Evolutionary conservation across 805 yeast species (phyloP), one percentile per base, ranked within the genome.

Genomic region (Debaryomyces tyrocola): DNA sequence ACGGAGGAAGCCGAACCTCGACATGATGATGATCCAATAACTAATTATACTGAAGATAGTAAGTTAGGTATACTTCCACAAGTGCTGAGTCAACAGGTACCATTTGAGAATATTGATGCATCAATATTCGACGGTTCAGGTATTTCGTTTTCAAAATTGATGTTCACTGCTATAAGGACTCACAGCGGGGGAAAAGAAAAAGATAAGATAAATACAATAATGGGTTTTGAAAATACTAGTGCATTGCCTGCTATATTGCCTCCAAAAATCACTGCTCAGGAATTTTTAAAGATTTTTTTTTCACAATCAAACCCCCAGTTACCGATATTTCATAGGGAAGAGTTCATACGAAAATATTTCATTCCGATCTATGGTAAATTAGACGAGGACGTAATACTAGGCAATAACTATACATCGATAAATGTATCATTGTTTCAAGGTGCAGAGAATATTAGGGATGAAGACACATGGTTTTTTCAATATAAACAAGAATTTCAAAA

Each of bases 241-340:
- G 20, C 27, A 2, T 54, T 58, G 12, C 75, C 81, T 0, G 82
- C 84, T 0, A 58, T 77, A 9, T 67, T 91, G 18, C 94, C 96
- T 1, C 77, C 87, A 0, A 88, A 87, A 55, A 69, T 73, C 18
- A 77, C 82, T 28, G 96, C 97, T 0, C 82, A 85, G 56, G 71
- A 74, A 42, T 75, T 87, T 37, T 58, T 90, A 7, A 75, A 81
- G 33, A 71, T 80, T 2, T 90, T 78, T 61, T 91, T 91, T 59
- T 80, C 86, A 17, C 90, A 86, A 56, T 80, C 91, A 12, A 90
- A 91, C 60, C 74, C 95, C 2, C 96, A 90, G 62, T 63, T 88
- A 21, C 97, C 97, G 0, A 75, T 91, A 4, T 66, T 90, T 40
- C 96, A 91, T 61, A 75, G 96, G 27, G 96, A 89, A 56, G 80